Percentiles rank a stretch among this genome's conserved stretches.
These are phyloP conservation scores for Russula abietina DNA, from an alignment of 768 basidiomycete genomes.

Conservation along the genomic window DNA sequence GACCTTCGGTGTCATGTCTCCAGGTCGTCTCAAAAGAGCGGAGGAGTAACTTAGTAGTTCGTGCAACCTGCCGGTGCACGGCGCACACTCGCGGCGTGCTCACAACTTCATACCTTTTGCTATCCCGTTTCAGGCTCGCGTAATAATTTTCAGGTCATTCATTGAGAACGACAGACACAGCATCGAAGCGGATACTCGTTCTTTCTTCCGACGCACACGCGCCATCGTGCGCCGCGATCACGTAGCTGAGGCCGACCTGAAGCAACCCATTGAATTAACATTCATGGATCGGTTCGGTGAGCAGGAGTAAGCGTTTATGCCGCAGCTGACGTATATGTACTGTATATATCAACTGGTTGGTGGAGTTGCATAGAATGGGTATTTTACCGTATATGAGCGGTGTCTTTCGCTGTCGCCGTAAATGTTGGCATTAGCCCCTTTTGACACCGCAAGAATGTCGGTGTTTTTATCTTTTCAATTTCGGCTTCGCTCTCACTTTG, in stretches of 20 bases:
- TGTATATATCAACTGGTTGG: neutral
- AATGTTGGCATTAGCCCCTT: too few species aligned
- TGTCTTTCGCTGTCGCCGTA: neutral
- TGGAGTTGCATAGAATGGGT: slow-evolving; percentile 52
- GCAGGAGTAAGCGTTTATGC: slow-evolving; percentile 58
- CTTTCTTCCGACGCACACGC: slow-evolving; percentile 25
- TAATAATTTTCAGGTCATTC: slow-evolving; percentile 83
- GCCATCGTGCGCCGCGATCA: slow-evolving; percentile 63
- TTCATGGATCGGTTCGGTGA: slow-evolving; percentile 89
- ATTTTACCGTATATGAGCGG: slow-evolving; percentile 28
- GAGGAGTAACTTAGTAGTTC: slow-evolving; percentile 64
- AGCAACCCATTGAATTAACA: slow-evolving; percentile 78
- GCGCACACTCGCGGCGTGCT: slow-evolving; percentile 73
- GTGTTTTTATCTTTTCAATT: too few species aligned
- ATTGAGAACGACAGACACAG: slow-evolving; percentile 53
- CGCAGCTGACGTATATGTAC: neutral
- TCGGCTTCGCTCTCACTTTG: too few species aligned
- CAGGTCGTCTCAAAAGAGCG: slow-evolving; percentile 36
- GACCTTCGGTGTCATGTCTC: neutral
- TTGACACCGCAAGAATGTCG: too few species aligned
- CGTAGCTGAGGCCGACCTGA: slow-evolving; percentile 81
- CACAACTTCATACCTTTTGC: slow-evolving; percentile 93
- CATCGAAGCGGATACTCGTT: slow-evolving; percentile 19
- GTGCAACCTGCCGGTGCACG: slow-evolving; percentile 30
- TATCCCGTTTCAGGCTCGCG: slow-evolving; percentile 88